These are phyloP conservation scores for Boletus rubescentipes DNA, from an alignment of 768 basidiomycete genomes.

Conservation along the genomic window DNA sequence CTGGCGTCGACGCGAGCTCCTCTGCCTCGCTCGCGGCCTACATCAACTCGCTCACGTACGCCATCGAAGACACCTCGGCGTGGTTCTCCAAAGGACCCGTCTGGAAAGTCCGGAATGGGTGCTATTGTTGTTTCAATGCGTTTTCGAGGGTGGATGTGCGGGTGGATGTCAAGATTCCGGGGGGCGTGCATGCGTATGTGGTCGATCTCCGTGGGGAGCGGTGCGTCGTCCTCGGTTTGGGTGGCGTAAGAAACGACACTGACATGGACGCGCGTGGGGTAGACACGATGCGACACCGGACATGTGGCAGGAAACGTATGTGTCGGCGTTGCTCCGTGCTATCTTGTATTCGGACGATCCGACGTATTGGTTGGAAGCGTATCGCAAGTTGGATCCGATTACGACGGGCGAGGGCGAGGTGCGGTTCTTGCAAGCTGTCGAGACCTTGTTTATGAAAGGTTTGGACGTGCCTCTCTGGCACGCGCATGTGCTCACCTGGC, in stretches of 20 bases:
- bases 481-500: neutral
- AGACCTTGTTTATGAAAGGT: constrained; percentile 87
- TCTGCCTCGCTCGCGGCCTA: constrained; percentile 97
- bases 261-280: neutral
- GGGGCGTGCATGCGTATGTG: constrained; percentile 92
- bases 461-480: neutral
- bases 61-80: constrained; percentile 84
- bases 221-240: constrained; percentile 42
- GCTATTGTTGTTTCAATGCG: constrained; percentile 97
- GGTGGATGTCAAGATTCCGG: constrained; percentile 98
- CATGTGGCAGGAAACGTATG: constrained; percentile 97
- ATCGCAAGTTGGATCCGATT: constrained; percentile 94
- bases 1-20: constrained; percentile 98
- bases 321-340: constrained; percentile 87
- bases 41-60: constrained; percentile 96
- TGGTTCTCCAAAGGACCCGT: constrained; percentile 87
- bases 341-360: constrained; percentile 97
- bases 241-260: too few relatives aligned
- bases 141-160: constrained; percentile 96
- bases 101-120: constrained; percentile 93
- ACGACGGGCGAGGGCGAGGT: constrained; percentile 85
- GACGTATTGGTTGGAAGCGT: constrained; percentile 86
- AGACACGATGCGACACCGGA: constrained; percentile 87
- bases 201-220: constrained; percentile 93
- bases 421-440: constrained; percentile 87